Evolutionary conservation across 2,329 filamentous ascomycete species (phyloP).

Genomic region (Aspergillus calidoustus): DNA sequence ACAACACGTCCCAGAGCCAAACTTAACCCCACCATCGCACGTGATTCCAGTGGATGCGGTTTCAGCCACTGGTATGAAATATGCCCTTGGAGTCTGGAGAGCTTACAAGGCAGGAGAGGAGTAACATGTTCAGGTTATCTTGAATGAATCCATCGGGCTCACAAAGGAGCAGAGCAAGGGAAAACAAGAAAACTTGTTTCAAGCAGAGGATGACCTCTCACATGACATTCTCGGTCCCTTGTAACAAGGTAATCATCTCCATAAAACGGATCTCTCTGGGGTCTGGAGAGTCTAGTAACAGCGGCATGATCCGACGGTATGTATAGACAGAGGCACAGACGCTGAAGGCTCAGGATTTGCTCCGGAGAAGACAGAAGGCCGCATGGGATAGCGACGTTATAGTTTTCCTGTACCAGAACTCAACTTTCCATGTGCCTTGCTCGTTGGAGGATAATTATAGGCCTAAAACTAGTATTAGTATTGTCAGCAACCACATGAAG

Average conservation of each 20-base stretch:
- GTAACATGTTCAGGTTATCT: not conserved
- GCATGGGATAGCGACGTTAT: not conserved
- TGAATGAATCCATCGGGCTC: not conserved
- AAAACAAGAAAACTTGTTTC: not conserved
- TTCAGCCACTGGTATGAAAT: not conserved
- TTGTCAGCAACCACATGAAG: not conserved
- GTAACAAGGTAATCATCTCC: not conserved
- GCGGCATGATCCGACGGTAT: not conserved
- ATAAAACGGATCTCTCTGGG: not conserved
- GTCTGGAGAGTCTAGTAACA: not conserved
- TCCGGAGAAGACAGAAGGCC: not conserved
- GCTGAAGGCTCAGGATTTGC: not conserved
- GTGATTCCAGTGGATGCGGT: not conserved
- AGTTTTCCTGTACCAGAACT: not conserved
- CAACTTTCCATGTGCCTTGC: not conserved
- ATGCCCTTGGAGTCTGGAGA: not conserved
- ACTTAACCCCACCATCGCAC: constrained; percentile 9
- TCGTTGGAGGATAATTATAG: not conserved
- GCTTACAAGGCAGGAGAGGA: not conserved
- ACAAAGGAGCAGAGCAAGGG: not conserved
- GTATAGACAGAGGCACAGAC: not conserved
- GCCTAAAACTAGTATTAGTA: not conserved
- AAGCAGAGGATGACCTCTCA: not conserved
- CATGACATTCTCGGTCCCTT: not conserved
- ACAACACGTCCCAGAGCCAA: not conserved